A percentile compares a stretch with the other conserved stretches of the same genome.
These are phyloP conservation scores for Apiospora sp. DNA, from an alignment of 2,329 filamentous ascomycete genomes.

Conservation along the genomic window DNA sequence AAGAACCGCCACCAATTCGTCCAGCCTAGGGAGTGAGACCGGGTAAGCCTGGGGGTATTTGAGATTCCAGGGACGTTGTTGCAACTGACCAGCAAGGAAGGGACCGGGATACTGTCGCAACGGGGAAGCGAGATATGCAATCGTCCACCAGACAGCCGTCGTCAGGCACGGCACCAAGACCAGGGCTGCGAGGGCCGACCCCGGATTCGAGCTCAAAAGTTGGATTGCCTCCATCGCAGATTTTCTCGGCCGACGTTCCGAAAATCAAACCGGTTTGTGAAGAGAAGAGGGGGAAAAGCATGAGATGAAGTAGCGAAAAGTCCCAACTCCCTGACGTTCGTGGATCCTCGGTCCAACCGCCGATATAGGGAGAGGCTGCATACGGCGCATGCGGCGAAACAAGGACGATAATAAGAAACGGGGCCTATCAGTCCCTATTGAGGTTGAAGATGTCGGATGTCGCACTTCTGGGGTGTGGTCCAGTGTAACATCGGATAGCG, in stretches of 20 bases:
- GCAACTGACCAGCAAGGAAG: slow-evolving; percentile 6
- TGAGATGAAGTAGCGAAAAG: too few relatives aligned
- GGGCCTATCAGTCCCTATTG: neutral
- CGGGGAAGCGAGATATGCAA: neutral
- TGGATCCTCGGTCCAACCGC: neutral
- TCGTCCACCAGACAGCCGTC: neutral
- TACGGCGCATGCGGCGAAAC: neutral
- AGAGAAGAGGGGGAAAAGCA: neutral
- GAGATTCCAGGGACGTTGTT: neutral
- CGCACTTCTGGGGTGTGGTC: neutral
- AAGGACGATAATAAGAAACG: too few relatives aligned
- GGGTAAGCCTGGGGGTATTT: neutral
- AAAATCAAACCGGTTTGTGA: too few relatives aligned
- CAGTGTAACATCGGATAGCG: neutral
- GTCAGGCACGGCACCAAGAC: neutral
- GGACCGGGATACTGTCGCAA: neutral
- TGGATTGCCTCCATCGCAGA: neutral
- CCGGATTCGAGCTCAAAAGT: neutral
- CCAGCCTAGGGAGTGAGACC: neutral
- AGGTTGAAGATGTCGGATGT: neutral
- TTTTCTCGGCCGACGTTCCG: neutral
- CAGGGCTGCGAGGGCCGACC: neutral
- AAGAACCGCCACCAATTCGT: slow-evolving; percentile 14
- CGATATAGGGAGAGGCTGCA: neutral
- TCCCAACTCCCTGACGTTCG: neutral